Evolutionary conservation across 164 flowering plant genomes (phyloP), one percentile per base, ranked within the genome.

Genomic region (Protea cynaroides): DNA sequence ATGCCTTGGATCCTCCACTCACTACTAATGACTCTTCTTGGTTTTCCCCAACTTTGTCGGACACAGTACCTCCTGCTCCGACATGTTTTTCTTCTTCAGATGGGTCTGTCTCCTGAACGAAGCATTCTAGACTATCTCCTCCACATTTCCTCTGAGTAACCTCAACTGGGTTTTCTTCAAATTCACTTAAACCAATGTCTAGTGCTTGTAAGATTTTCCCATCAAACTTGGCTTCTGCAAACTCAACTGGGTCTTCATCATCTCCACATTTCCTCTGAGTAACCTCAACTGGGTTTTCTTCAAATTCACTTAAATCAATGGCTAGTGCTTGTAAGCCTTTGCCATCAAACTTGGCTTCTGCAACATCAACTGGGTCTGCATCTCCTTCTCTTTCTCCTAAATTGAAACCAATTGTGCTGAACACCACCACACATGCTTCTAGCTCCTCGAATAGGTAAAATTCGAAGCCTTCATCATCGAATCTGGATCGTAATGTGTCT

Each of bases 1-100:
- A 18, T 56, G 65, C 77, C 59, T 82, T 69, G 75, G 76, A 77
- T 73, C 55, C 79, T 14, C 62, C 68, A 52, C 52, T 69, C 25
- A 21, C 49, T 37, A 34, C 49, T 44, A 34, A 21, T 15, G 40
- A 18, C 23, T 64, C 44, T 18, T 65, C 36, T 57, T 69, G 49
- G 29, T 56, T 17, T 50, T 70, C 76, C 44, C 53, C 77, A 22
- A 61, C 76, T 74, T 76, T 66, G 56, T 71, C 44, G 76, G 62
- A 58, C 38, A 71, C 69, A 24, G 64, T 51, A 65, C 65, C 62
- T 9, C 77, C 60, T 75, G 69, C 69, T 73, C 53, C 74, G 49
- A 61, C 77, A 58, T 75, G 69, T 67, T 73, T 65, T 44, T 71
- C 76, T 56, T 11, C 62, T 65, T 70, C 78, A 62, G 49, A 56